Evolutionary conservation across 441 rosid species (phyloP).

Genomic region (Jatropha multifida): DNA sequence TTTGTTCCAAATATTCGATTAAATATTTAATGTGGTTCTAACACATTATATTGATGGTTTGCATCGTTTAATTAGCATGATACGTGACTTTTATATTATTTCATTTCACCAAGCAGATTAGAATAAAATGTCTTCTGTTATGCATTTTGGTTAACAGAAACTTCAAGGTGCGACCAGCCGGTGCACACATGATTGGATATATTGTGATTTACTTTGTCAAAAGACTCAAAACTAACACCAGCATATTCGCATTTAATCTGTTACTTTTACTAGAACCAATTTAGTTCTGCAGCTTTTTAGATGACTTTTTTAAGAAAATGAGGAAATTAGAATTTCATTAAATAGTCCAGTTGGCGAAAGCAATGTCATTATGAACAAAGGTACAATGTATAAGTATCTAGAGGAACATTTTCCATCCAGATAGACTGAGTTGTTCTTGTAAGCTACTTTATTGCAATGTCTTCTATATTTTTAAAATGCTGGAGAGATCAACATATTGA

Average conservation of each 20-base stretch:
- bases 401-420: background rate
- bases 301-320: background rate
- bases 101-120: background rate
- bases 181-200: background rate
- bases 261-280: background rate
- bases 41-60: background rate
- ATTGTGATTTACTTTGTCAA: background rate
- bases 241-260: background rate
- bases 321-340: background rate
- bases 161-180: background rate
- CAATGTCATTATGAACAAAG: background rate
- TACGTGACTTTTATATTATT: background rate
- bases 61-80: background rate
- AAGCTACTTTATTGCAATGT: background rate
- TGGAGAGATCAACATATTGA: background rate
- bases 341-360: background rate
- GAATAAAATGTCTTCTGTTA: background rate
- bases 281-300: background rate
- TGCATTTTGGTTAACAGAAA: background rate
- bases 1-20: background rate
- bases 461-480: background rate
- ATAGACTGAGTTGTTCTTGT: background rate
- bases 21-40: background rate
- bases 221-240: no score
- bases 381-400: background rate